phyloP scores from a whole-genome alignment of 257 asterid species.

The Osmanthus fragrans region DNA sequence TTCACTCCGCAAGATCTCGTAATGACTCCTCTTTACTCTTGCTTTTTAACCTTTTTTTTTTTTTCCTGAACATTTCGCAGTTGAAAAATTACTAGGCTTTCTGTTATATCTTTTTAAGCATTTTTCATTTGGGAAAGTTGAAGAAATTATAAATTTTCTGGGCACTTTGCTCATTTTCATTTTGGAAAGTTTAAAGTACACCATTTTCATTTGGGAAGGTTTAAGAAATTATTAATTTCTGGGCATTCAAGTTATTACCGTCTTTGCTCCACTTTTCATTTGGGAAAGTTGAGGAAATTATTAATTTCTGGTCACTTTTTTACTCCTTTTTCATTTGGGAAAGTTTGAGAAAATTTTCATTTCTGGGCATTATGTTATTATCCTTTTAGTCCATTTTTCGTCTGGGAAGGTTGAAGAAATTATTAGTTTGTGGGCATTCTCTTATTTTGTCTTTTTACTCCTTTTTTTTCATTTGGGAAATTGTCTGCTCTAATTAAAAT shows the following conservation, averaged over 20 bases:
- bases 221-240: neutral
- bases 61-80: neutral
- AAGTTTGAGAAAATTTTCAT: neutral
- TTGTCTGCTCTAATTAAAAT: neutral
- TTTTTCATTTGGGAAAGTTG: neutral
- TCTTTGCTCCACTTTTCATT: neutral
- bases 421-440: neutral
- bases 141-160: neutral
- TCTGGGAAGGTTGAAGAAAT: neutral
- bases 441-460: neutral
- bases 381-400: neutral
- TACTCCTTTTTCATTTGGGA: neutral
- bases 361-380: neutral
- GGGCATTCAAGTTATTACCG: neutral
- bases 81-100: neutral
- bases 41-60: neutral
- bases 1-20: conserved; percentile 80
- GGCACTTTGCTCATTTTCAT: neutral
- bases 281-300: neutral
- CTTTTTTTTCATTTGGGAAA: neutral
- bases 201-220: neutral
- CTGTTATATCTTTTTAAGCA: neutral
- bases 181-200: neutral
- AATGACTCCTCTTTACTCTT: conserved; percentile 9
- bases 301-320: neutral